Conservation (phyloP, 2,329 filamentous ascomycete species). For the Fusarium veterinarium region DNA sequence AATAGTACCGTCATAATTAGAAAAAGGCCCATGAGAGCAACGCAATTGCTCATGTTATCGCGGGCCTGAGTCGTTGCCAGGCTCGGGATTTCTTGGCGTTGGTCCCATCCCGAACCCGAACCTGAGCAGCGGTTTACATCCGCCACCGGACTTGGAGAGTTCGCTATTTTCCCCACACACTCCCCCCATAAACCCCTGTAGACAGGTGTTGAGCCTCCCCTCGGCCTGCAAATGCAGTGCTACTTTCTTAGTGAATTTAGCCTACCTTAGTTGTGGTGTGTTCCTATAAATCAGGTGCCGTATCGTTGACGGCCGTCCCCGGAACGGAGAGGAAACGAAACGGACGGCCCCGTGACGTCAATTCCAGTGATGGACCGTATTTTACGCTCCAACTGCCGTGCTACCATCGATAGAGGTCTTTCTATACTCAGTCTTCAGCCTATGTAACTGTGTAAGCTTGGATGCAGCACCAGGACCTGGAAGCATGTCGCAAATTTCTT, state of each 20-base stretch:
- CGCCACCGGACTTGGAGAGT: conserved; percentile 25
- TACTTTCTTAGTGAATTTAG: background rate
- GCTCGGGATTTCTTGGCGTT: conserved; percentile 34
- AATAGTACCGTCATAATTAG: conserved; percentile 18
- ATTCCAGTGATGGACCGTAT: conserved; percentile 2
- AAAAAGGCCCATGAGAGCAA: background rate
- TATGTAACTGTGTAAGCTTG: background rate
- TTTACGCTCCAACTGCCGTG: conserved; percentile 16
- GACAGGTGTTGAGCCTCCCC: conserved; percentile 19
- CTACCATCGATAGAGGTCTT: background rate
- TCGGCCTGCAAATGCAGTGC: background rate
- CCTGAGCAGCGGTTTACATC: conserved; percentile 34
- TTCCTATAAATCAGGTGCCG: conserved; percentile 19
- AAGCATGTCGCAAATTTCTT: background rate
- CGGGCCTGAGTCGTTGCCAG: conserved; percentile 33
- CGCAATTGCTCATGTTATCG: conserved; percentile 5
- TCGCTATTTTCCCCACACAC: conserved; percentile 29
- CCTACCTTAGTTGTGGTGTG: conserved; percentile 15
- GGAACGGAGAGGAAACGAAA: conserved; percentile 9
- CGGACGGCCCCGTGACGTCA: conserved; percentile 37
- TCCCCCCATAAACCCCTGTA: background rate
- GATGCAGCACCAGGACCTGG: background rate
- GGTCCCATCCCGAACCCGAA: conserved; percentile 28
- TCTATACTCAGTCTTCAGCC: background rate
- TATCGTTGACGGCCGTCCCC: conserved; percentile 19